A percentile compares a stretch with the other conserved stretches of the same genome.
These are phyloP conservation scores for Aureobasidium sp. DNA, from an alignment of 2,329 filamentous ascomycete species.

Conservation along the genomic window DNA sequence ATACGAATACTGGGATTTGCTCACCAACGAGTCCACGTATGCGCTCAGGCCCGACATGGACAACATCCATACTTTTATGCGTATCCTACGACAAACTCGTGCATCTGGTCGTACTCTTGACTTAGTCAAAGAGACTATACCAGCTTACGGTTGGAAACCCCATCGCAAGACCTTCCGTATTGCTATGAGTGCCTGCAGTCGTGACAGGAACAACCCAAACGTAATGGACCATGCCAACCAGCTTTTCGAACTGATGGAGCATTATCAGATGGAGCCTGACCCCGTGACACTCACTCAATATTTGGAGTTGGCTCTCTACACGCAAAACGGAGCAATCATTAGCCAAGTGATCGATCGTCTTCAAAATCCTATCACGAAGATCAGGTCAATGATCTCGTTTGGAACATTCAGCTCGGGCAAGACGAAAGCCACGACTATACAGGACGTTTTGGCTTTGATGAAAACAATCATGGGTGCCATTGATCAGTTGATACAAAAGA, in stretches of 20 bases:
- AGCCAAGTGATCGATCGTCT: conserved; percentile 22
- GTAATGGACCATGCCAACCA: conserved; percentile 57
- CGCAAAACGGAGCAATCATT: conserved; percentile 24
- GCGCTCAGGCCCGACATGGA: conserved; percentile 62
- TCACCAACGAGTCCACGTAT: conserved; percentile 50
- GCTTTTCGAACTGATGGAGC: conserved; percentile 59
- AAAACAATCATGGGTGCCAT: conserved; percentile 23
- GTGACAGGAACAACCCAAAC: conserved; percentile 69
- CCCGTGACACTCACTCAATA: conserved; percentile 47
- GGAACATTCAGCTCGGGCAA: conserved; percentile 16
- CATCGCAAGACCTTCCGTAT: conserved; percentile 55
- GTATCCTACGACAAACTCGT: conserved; percentile 57
- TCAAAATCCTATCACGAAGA: conserved; percentile 20
- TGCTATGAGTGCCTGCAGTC: conserved; percentile 65
- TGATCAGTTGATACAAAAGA: conserved; percentile 23
- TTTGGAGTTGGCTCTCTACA: conserved; percentile 49
- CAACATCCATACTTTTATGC: conserved; percentile 63
- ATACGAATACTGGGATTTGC: conserved; percentile 66
- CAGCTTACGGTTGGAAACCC: conserved; percentile 26
- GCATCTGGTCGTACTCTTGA: conserved; percentile 54
- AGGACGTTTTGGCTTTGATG: conserved; percentile 20
- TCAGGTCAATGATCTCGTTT: conserved; percentile 20
- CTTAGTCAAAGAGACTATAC: conserved; percentile 26
- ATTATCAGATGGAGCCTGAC: conserved; percentile 42
- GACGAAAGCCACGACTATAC: conserved; percentile 13